Percentiles rank a stretch among this genome's conserved stretches.
These are phyloP conservation scores for Cylindrotheca closterium DNA, from an alignment of 108 stramenopile species.

Conservation along the genomic window DNA sequence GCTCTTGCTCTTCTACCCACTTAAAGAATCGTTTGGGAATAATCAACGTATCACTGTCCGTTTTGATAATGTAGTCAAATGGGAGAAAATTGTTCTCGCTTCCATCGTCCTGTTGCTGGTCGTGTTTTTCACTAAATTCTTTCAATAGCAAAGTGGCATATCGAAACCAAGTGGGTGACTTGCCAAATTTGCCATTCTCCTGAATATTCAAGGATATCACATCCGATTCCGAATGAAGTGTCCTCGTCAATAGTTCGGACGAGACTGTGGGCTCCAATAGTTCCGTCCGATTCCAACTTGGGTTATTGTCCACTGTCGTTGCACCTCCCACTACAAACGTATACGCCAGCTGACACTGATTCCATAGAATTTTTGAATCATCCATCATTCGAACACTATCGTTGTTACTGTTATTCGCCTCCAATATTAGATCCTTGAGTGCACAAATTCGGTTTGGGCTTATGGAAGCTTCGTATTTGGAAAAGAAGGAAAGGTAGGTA, in stretches of 20 bases:
- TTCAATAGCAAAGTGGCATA: slow-evolving; percentile 21
- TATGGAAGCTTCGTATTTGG: slow-evolving; percentile 1
- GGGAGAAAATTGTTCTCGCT: neutral
- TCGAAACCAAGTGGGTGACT: slow-evolving; percentile 41
- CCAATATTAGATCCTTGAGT: too few relatives aligned
- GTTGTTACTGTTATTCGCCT: too few relatives aligned
- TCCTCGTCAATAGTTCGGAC: neutral
- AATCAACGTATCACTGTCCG: slow-evolving; percentile 27
- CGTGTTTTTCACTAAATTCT: too few relatives aligned
- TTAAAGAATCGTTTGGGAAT: slow-evolving; percentile 8
- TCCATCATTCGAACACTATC: too few relatives aligned
- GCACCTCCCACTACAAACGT: slow-evolving; percentile 28
- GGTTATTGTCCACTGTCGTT: neutral
- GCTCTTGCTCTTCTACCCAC: slow-evolving; percentile 12
- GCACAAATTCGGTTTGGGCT: slow-evolving; percentile 20
- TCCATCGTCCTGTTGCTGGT: too few relatives aligned
- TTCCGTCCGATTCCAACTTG: slow-evolving; percentile 19
- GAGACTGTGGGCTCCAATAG: neutral
- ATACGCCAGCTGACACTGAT: slow-evolving; percentile 28
- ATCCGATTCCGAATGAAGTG: slow-evolving; percentile 14
- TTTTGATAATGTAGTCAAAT: slow-evolving; percentile 31
- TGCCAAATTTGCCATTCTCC: slow-evolving; percentile 40
- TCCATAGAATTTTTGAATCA: neutral
- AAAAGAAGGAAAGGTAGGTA: slow-evolving; percentile 23
- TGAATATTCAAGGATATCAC: slow-evolving; percentile 22